Conservation (phyloP, 1,139 yeast species). For the Magnusiomyces clavatus region DNA sequence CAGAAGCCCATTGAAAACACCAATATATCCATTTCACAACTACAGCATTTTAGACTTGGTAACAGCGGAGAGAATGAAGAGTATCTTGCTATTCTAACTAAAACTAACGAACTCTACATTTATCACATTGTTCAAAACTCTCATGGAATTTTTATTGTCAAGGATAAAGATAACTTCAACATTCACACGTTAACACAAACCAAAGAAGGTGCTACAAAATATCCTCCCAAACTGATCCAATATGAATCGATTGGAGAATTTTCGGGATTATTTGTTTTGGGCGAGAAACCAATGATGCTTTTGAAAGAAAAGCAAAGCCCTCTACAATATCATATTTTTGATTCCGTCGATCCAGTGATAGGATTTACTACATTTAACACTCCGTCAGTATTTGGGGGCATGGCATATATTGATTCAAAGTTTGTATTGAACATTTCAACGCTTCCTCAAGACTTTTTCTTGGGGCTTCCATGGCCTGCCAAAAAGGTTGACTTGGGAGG, state of each 20-base stretch:
- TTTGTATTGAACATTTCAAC: conserved; percentile 68
- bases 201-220: conserved; percentile 39
- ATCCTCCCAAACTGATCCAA: conserved; percentile 8
- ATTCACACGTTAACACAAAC: conserved; percentile 34
- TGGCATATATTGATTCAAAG: conserved; percentile 64
- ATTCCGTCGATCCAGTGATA: conserved; percentile 42
- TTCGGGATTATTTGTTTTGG: conserved; percentile 43
- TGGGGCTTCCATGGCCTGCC: conserved; percentile 60
- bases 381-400: conserved; percentile 38
- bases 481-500: conserved; percentile 45
- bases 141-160: conserved; percentile 36
- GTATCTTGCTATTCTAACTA: conserved; percentile 60
- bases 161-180: too few species aligned
- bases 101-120: conserved; percentile 69
- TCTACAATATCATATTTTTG: conserved; percentile 63
- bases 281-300: conserved; percentile 63
- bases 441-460: conserved; percentile 44
- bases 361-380: conserved; percentile 28
- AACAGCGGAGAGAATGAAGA: conserved; percentile 35
- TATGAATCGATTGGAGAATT: conserved; percentile 14
- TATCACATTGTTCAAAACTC: conserved; percentile 35
- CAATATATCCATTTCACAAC: too few species aligned
- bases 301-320: conserved; percentile 55
- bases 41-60: too few species aligned
- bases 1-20: too few species aligned